Percentiles rank a stretch among this genome's conserved stretches.
phyloP scores from a whole-genome alignment of 345 rosid species.

The thale cress (Arabidopsis thaliana) region DNA sequence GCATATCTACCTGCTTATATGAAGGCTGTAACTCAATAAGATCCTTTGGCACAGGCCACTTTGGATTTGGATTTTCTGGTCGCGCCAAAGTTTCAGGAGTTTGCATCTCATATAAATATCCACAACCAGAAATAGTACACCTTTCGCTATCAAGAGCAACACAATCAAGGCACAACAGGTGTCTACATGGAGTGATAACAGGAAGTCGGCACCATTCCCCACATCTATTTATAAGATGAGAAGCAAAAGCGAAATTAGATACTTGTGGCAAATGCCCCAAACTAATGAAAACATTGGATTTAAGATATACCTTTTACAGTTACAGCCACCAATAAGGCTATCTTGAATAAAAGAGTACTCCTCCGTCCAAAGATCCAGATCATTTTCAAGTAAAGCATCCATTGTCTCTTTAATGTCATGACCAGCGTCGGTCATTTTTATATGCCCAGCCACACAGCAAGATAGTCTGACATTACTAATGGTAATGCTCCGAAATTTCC shows the following conservation, averaged over 20 bases:
- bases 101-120: constrained; percentile 85
- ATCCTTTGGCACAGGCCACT: constrained; percentile 97
- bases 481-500: constrained; percentile 81
- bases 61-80: constrained; percentile 94
- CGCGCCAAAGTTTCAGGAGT: constrained; percentile 77
- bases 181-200: constrained; percentile 88
- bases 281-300: constrained; percentile 33
- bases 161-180: constrained; percentile 88
- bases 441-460: constrained; percentile 97
- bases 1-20: constrained; percentile 73
- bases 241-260: constrained; percentile 30
- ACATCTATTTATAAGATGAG: constrained; percentile 63
- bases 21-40: constrained; percentile 98
- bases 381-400: constrained; percentile 70
- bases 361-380: constrained; percentile 65
- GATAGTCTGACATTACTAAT: constrained; percentile 85
- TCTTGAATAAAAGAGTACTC: constrained; percentile 72
- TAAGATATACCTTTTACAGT: constrained; percentile 72
- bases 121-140: constrained; percentile 80
- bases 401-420: constrained; percentile 95
- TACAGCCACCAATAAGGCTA: constrained; percentile 78
- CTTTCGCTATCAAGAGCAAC: constrained; percentile 73
- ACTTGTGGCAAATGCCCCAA: not conserved
- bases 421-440: constrained; percentile 83
- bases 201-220: constrained; percentile 98